phyloP scores from a whole-genome alignment of 176 grass and related monocot species.

The Pharus latifolius region DNA sequence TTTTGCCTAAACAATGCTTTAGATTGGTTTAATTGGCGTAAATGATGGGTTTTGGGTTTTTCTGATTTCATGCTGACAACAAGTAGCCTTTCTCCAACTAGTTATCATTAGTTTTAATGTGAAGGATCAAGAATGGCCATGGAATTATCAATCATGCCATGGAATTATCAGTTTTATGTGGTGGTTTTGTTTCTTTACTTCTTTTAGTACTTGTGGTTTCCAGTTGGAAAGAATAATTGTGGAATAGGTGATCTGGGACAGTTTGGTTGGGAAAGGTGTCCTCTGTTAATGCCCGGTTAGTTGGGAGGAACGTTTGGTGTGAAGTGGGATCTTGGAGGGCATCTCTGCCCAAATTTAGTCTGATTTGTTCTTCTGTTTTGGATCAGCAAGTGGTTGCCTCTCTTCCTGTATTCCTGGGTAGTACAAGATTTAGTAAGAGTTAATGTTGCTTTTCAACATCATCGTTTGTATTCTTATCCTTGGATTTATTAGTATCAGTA shows the following conservation, averaged over 20 bases:
- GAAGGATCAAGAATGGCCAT: background rate
- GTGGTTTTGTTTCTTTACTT: constrained; percentile 17
- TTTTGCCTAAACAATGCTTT: background rate
- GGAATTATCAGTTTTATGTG: constrained; percentile 2
- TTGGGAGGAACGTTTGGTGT: background rate
- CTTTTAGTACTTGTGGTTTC: background rate
- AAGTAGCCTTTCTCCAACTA: background rate
- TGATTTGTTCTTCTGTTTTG: background rate
- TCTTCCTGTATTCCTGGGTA: background rate
- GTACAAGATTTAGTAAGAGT: background rate
- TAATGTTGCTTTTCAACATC: background rate
- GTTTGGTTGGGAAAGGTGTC: background rate
- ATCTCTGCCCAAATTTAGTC: background rate
- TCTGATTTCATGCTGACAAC: background rate
- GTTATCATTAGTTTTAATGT: background rate
- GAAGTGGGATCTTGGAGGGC: background rate
- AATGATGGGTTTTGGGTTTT: background rate
- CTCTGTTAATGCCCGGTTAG: constrained; percentile 7
- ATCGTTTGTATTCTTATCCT: background rate
- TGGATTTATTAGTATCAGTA: constrained; percentile 7
- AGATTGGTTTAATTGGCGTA: background rate
- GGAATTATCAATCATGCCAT: background rate
- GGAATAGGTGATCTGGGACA: constrained; percentile 13
- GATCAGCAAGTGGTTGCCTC: background rate
- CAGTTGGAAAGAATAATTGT: constrained; percentile 22